Base-by-base conservation (phyloP, 1,139 yeast genomes). In the Pichia sp. region DNA sequence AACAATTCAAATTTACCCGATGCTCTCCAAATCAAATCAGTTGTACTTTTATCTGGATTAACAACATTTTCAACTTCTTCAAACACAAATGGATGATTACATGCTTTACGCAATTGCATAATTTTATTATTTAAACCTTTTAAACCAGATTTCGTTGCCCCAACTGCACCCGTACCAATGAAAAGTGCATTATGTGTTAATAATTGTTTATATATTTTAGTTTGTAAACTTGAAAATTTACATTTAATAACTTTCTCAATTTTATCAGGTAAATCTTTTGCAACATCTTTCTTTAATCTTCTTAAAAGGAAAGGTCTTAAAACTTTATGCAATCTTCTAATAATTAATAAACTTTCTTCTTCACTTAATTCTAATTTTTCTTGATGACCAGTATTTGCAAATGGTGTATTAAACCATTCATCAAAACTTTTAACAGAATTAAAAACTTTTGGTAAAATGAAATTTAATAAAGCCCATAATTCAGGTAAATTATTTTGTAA, bases 31-130 rank as follows among this genome's bases (percentile, higher is more conserved):
- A 84, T 82, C 49, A 74, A 68, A 54, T 81, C 84, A 57, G 82
- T 82, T 1, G 87, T 82, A 54, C 75, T 78, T 46, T 72, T 72
- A 0, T 75, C 66, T 22, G 97, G 96, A 60, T 90, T 87, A 42
- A 92, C 78, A 52, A 87, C 72, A 51, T 81, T 78, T 66, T 92
- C 98, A 39, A 92, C 95, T 55, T 89, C 97, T 61, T 87, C 96
- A 65, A 87, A 92, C 16, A 92, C 97, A 69, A 84, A 92, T 1
- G 98, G 98, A 70, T 92, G 98, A 63, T 92, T 92, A 70, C 97
- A 92, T 55, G 92, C 89, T 65, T 92, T 92, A 58, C 96, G 78
- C 65, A 92, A 73, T 66, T 92, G 98, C 98, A 92, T 92, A 46
- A 92, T 79, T 61, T 89, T 89, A 60, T 89, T 87, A 62, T 89